A percentile compares a stretch with the other conserved stretches of the same genome.
These are phyloP conservation scores for Magnusiomyces tetraspermus DNA, from an alignment of 1,139 yeast genomes.

Conservation along the genomic window DNA sequence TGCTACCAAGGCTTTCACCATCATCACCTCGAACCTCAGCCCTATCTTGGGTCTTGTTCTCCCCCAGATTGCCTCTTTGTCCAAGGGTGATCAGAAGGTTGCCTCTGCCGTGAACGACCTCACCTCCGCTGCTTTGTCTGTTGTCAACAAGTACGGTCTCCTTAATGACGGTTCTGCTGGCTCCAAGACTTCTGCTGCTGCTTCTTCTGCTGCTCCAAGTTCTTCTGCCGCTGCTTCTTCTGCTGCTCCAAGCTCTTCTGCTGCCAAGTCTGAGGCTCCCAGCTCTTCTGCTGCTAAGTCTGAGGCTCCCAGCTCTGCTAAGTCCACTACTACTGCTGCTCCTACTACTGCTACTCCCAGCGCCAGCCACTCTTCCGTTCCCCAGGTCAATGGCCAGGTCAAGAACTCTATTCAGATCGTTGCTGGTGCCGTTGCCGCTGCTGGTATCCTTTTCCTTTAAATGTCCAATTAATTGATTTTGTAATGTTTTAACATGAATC, in stretches of 20 bases:
- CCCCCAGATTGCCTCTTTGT: constrained; percentile 14
- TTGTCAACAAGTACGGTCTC: constrained; percentile 7
- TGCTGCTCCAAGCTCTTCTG: not conserved
- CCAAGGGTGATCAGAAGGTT: constrained; percentile 13
- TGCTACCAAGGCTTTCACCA: constrained; percentile 13
- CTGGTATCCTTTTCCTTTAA: constrained; percentile 3
- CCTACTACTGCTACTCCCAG: not conserved
- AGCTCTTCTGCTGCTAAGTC: not conserved
- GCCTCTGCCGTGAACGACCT: constrained; percentile 14
- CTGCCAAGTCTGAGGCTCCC: not conserved
- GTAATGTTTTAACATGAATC: not conserved
- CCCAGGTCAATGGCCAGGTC: not conserved
- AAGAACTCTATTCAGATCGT: not conserved
- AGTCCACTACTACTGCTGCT: not conserved
- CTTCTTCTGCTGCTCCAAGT: constrained; percentile 2
- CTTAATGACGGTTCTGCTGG: constrained; percentile 4
- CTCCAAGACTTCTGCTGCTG: constrained; percentile 1
- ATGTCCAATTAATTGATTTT: not conserved
- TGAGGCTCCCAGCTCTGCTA: not conserved
- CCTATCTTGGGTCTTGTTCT: constrained; percentile 13
- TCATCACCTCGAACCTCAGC: constrained; percentile 13
- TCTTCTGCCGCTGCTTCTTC: constrained; percentile 3
- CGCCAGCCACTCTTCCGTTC: not conserved
- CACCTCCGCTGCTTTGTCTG: constrained; percentile 8
- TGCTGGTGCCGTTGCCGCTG: constrained; percentile 4